Base-by-base conservation (phyloP, 495 filamentous ascomycete species). In the Tricharina praecox region DNA sequence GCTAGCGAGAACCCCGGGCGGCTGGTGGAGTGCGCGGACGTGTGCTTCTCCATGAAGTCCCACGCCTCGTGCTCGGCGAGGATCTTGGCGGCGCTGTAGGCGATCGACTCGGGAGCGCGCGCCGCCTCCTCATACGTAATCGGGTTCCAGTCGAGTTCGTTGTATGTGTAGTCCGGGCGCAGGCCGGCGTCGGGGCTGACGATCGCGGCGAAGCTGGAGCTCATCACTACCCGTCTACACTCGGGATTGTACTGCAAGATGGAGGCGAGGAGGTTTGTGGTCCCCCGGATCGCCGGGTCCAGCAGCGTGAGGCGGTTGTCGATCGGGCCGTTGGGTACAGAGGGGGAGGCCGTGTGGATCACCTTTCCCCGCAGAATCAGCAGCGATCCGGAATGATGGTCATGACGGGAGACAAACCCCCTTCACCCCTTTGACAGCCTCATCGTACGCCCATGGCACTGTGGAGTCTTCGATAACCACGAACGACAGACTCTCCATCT, bases 401-500 rank as follows among this genome's bases (percentile, higher is more conserved):
- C 16, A n/a, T 85, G 44, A 92, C 67, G 21, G 94, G n/a, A n/a
- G n/a, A n/a, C n/a, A n/a, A n/a, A n/a, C 83, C 49, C 76, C 78
- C 50, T 87, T 84, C 49, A 94, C 65, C 13, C 70, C 75, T 61
- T 75, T 74, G 47, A 85, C 75, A 15, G 81, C 81, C 55, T 85
- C 68, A 50, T 92, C 81, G 62, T 88, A 90, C 48, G 85, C 82
- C 32, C 74, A 70, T 32, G 71, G 70, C 51, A 73, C 53, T 2
- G 82, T 81, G 54, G 94, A 81, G 64, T 95, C 87, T 48, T 79
- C 72, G 4, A 94, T 84, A 59, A 93, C 77, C 35, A 70, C 71
- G 50, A 80, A 82, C 39, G 72, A 71, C 10, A 95, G 75, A 54
- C 78, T 75, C 13, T 74, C 75, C 3, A 3, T 4, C 1, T 46